Conservation (phyloP, 2,329 filamentous ascomycete species). For the Fusarium irregulare region DNA sequence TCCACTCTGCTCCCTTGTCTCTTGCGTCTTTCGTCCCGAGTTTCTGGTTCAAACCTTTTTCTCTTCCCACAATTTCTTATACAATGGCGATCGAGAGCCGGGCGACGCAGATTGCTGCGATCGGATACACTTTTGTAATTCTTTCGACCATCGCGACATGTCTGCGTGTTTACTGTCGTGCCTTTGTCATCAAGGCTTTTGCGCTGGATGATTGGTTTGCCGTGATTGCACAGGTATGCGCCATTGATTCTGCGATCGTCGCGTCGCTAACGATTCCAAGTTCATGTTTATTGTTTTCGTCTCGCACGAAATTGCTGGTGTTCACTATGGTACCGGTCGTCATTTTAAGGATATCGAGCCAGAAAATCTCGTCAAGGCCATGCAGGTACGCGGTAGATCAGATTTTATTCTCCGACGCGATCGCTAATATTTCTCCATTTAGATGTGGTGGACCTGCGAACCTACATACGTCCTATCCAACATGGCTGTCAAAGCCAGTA, state of each 20-base stretch:
- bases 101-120: slow-evolving; percentile 39
- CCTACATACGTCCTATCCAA: slow-evolving; percentile 53
- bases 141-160: slow-evolving; percentile 48
- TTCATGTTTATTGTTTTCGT: slow-evolving; percentile 17
- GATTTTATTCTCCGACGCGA: rapidly evolving
- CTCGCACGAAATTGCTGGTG: slow-evolving; percentile 9
- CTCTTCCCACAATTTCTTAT: not conserved
- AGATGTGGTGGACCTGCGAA: slow-evolving; percentile 57
- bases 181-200: slow-evolving; percentile 49
- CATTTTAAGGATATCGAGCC: slow-evolving; percentile 4
- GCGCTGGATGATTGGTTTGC: slow-evolving; percentile 51
- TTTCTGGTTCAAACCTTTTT: not conserved
- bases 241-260: not conserved
- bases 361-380: slow-evolving; percentile 41
- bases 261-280: not conserved
- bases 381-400: slow-evolving; percentile 42
- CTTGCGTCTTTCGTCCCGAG: not conserved
- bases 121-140: slow-evolving; percentile 49
- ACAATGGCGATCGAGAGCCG: slow-evolving; percentile 20
- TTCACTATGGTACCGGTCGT: slow-evolving; percentile 16
- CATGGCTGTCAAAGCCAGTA: slow-evolving; percentile 54
- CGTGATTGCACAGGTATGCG: slow-evolving; percentile 46
- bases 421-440: not conserved
- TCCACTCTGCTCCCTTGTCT: not conserved
- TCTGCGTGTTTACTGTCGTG: slow-evolving; percentile 50